These are phyloP conservation scores for Austroboletus olivaceoglutinosus DNA, from an alignment of 1,284 basidiomycete genomes.

Conservation along the genomic window DNA sequence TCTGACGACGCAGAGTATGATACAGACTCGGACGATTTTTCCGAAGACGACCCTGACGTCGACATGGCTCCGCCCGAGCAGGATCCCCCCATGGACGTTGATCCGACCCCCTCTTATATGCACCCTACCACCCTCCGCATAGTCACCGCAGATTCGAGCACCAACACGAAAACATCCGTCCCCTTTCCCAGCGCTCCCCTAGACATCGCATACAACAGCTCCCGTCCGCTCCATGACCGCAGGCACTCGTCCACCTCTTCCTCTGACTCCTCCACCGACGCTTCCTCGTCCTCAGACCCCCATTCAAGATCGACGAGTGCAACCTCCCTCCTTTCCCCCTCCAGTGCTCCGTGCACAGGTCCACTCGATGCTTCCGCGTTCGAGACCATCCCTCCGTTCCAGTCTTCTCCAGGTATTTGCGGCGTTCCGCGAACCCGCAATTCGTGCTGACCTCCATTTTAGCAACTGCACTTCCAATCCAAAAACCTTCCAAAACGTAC, in stretches of 20 bases:
- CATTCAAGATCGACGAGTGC: constrained; percentile 32
- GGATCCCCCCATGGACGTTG: constrained; percentile 30
- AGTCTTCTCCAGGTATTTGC: constrained; percentile 6
- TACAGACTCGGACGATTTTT: constrained; percentile 36
- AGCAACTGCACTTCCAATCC: constrained; percentile 11
- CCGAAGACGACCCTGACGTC: constrained; percentile 33
- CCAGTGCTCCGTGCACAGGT: constrained; percentile 10
- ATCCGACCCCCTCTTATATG: constrained; percentile 42
- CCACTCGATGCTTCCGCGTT: constrained; percentile 1
- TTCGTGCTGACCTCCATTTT: constrained; percentile 3
- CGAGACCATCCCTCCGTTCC: constrained; percentile 3
- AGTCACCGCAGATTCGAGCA: constrained; percentile 25
- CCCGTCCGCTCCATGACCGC: constrained; percentile 16
- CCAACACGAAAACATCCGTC: constrained; percentile 18
- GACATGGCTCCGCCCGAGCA: constrained; percentile 30
- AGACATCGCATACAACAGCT: constrained; percentile 11
- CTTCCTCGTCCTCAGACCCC: constrained; percentile 24
- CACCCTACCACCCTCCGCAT: constrained; percentile 50
- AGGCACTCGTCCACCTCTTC: constrained; percentile 19
- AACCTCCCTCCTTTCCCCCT: constrained; percentile 28
- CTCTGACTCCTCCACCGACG: constrained; percentile 22
- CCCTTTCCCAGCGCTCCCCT: constrained; percentile 18
- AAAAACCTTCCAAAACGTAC: constrained; percentile 20
- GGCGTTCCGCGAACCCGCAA: not conserved
- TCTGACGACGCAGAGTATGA: constrained; percentile 37